Conservation (phyloP, 2,329 filamentous ascomycete genomes). For the Penicillium sp. region DNA sequence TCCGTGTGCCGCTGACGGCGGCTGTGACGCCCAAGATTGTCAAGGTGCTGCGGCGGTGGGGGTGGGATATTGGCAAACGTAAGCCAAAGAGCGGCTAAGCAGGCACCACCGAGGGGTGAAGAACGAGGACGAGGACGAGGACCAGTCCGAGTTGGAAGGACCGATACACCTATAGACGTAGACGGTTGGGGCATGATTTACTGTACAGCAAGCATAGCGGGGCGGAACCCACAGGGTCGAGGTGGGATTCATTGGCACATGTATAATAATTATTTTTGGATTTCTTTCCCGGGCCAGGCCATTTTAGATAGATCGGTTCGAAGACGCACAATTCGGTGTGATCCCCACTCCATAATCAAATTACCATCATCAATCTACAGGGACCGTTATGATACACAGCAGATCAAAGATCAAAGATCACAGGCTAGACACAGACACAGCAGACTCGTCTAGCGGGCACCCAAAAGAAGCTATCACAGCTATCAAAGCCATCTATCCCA, state of each 20-base stretch:
- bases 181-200: conserved; percentile 20
- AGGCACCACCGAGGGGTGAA: not conserved
- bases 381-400: conserved; percentile 15
- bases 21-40: conserved; percentile 94
- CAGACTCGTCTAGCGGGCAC: not conserved
- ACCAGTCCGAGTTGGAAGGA: not conserved
- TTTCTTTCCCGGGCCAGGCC: not conserved
- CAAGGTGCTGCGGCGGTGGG: conserved; percentile 81
- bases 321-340: conserved; percentile 17
- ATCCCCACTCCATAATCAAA: conserved; percentile 24
- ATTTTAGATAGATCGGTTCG: conserved; percentile 31
- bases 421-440: not conserved
- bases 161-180: not conserved
- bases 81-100: conserved; percentile 45
- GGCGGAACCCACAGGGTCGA: conserved; percentile 14
- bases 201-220: conserved; percentile 25
- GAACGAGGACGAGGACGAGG: no score
- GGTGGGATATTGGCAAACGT: conserved; percentile 90
- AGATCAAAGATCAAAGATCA: not conserved
- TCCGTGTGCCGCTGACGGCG: conserved; percentile 89
- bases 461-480: not conserved
- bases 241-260: conserved; percentile 17
- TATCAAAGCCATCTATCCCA: conserved; percentile 12
- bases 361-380: conserved; percentile 11
- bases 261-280: conserved; percentile 29